These are phyloP conservation scores for Diphasiastrum complanatum DNA, from an alignment of 83 land plant species.

Conservation along the genomic window DNA sequence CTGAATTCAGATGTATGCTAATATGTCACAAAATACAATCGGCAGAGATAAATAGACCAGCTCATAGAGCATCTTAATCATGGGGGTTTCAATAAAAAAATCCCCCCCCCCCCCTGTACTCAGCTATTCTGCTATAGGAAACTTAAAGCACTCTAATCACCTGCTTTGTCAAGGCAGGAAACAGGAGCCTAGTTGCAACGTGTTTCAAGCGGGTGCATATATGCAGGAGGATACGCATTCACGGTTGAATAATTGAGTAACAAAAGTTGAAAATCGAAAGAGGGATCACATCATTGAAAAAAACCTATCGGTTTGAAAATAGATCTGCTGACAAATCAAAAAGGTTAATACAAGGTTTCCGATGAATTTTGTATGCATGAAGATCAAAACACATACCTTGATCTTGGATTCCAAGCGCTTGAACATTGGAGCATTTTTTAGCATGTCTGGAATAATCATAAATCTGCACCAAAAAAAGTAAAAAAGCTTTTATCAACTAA, in stretches of 20 bases:
- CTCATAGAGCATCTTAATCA: neutral
- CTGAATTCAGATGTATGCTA: no score
- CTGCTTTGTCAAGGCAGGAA: no score
- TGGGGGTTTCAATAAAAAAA: no score
- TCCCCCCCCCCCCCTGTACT: no score
- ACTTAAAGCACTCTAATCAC: no score
- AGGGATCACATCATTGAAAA: no score
- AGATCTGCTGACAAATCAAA: neutral
- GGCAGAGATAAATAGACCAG: neutral
- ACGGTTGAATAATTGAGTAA: no score
- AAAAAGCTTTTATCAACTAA: neutral
- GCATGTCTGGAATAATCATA: constrained; percentile 97
- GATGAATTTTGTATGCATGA: neutral
- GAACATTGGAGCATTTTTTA: constrained; percentile 99
- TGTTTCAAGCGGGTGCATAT: no score
- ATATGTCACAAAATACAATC: neutral
- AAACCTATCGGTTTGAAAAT: neutral
- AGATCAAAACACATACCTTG: constrained; percentile 40
- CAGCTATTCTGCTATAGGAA: no score
- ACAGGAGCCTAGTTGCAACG: no score
- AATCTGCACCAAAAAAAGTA: constrained; percentile 42
- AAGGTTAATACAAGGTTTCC: neutral
- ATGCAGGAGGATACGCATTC: no score
- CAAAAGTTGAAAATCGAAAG: no score
- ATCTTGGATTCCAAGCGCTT: constrained; percentile 94